These are phyloP conservation scores for Didymella sp. DNA, from an alignment of 2,329 filamentous ascomycete species.

Conservation along the genomic window DNA sequence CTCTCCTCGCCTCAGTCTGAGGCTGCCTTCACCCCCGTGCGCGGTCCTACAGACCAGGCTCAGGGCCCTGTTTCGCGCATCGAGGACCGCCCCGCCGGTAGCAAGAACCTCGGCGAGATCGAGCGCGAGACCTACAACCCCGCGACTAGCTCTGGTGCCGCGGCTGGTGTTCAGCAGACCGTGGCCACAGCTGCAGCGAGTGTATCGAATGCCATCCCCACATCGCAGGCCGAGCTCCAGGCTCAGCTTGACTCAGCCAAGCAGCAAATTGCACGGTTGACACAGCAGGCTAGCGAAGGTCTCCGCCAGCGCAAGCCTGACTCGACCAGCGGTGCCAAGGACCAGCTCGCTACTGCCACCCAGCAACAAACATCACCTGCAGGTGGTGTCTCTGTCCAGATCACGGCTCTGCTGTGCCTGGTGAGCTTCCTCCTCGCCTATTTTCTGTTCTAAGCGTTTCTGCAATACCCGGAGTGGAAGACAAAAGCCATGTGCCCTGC, in stretches of 20 bases:
- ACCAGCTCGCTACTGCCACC: constrained; percentile 58
- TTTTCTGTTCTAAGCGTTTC: constrained; percentile 80
- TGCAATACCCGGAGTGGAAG: constrained; percentile 28
- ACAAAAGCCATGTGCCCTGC: constrained; percentile 28
- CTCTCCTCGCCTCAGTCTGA: constrained; percentile 64
- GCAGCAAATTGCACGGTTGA: constrained; percentile 72
- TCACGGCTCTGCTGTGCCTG: constrained; percentile 83
- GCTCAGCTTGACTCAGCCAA: constrained; percentile 77
- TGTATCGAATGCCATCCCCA: constrained; percentile 57
- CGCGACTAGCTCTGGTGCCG: constrained; percentile 35
- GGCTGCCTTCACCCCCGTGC: constrained; percentile 55
- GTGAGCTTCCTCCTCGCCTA: constrained; percentile 93
- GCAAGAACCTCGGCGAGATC: constrained; percentile 52
- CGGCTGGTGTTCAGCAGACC: constrained; percentile 45
- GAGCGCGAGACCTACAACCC: constrained; percentile 52
- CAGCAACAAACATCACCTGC: constrained; percentile 60
- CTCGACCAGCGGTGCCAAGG: constrained; percentile 60
- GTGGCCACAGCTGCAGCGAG: constrained; percentile 56
- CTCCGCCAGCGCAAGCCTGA: constrained; percentile 80
- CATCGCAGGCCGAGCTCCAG: constrained; percentile 69
- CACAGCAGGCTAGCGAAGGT: constrained; percentile 66
- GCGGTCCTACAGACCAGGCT: constrained; percentile 39
- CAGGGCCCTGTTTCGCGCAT: constrained; percentile 49
- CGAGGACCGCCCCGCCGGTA: constrained; percentile 49
- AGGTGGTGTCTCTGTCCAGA: constrained; percentile 85